Percentiles rank a stretch among this genome's conserved stretches.
These are phyloP conservation scores for Boletus subparvulus DNA, from an alignment of 768 basidiomycete species.

Conservation along the genomic window DNA sequence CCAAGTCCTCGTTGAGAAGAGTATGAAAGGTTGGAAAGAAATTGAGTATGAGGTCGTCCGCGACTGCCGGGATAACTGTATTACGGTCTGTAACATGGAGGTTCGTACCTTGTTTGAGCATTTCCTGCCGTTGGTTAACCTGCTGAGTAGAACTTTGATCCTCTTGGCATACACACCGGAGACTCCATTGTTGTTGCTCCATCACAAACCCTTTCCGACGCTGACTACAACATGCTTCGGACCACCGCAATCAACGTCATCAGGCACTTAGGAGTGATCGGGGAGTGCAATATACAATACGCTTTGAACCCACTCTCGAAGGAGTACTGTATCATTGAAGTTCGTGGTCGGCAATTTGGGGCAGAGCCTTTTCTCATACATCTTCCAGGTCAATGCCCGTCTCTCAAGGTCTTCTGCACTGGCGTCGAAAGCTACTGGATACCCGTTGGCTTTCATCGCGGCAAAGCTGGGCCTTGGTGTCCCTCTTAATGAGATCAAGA, in stretches of 20 bases:
- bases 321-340: conserved; percentile 99
- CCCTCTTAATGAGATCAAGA: conserved; percentile 96
- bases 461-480: conserved; percentile 97
- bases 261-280: conserved; percentile 95
- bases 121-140: neutral
- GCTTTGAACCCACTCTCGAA: conserved; percentile 93
- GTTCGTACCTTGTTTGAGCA: conserved; percentile 44
- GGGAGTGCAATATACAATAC: conserved; percentile 99
- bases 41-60: conserved; percentile 99
- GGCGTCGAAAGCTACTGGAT: conserved; percentile 97
- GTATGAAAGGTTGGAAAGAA: conserved; percentile 99
- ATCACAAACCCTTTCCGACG: conserved; percentile 96
- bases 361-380: conserved; percentile 2
- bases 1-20: conserved; percentile 98
- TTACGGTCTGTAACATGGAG: conserved; percentile 99
- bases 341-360: conserved; percentile 28
- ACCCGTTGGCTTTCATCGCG: conserved; percentile 97
- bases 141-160: conserved; percentile 86
- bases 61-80: conserved; percentile 97
- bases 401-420: conserved; percentile 96
- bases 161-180: conserved; percentile 96
- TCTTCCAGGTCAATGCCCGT: conserved; percentile 81
- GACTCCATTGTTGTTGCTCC: conserved; percentile 98
- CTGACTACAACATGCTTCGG: conserved; percentile 99
- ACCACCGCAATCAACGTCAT: conserved; percentile 98